Conservation (phyloP, 805 yeast species). For the Candida rishiriensis region DNA sequence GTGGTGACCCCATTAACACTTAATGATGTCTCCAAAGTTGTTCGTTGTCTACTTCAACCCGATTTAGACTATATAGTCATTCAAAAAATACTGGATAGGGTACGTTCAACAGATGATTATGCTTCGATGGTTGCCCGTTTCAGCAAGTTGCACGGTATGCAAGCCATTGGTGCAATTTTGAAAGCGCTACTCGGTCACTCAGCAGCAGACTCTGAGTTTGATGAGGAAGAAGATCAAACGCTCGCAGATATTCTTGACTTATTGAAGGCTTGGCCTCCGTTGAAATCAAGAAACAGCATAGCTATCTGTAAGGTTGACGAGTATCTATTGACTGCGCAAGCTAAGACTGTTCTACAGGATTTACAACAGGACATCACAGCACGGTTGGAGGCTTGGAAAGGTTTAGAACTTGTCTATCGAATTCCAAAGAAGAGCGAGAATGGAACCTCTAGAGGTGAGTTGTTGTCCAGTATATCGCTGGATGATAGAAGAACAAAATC, state of each 20-base stretch:
- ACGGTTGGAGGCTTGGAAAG: slow-evolving; percentile 65
- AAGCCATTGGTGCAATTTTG: slow-evolving; percentile 62
- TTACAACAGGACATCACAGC: slow-evolving; percentile 35
- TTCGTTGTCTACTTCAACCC: slow-evolving; percentile 72
- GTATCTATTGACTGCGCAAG: slow-evolving; percentile 43
- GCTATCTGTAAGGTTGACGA: slow-evolving; percentile 68
- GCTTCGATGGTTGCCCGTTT: slow-evolving; percentile 51
- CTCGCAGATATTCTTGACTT: slow-evolving; percentile 50
- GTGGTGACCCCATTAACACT: slow-evolving; percentile 46
- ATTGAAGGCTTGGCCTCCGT: slow-evolving; percentile 58
- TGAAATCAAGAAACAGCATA: slow-evolving; percentile 70
- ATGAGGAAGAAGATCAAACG: slow-evolving; percentile 35
- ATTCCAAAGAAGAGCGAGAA: slow-evolving; percentile 60
- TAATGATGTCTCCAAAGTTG: slow-evolving; percentile 70
- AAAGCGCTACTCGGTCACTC: slow-evolving; percentile 27
- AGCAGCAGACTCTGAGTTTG: slow-evolving; percentile 2
- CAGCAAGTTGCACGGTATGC: slow-evolving; percentile 82
- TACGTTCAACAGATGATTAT: slow-evolving; percentile 34
- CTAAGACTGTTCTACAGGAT: slow-evolving; percentile 20
- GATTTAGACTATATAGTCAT: slow-evolving; percentile 64
- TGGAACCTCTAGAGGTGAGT: slow-evolving; percentile 1
- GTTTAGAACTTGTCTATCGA: slow-evolving; percentile 74
- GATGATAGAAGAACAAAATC: slow-evolving; percentile 23
- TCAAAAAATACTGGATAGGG: slow-evolving; percentile 61
- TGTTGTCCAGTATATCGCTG: slow-evolving; percentile 4